phyloP scores from a whole-genome alignment of 2,329 filamentous ascomycete species.

The Fusarium domesticum region DNA sequence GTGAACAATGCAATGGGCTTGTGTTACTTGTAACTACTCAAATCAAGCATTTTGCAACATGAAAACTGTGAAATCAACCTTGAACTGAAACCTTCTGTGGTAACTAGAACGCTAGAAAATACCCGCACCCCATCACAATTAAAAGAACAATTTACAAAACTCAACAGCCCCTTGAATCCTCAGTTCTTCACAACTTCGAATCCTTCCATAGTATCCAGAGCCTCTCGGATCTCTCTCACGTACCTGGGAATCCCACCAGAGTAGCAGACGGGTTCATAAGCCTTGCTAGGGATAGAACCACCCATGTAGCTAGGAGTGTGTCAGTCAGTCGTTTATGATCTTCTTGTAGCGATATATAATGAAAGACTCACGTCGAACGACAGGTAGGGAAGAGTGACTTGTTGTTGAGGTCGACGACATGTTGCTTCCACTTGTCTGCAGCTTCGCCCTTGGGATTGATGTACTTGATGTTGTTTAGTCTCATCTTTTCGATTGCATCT shows the following conservation, averaged over 20 bases:
- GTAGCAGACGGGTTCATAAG: conserved; percentile 50
- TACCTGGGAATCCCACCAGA: conserved; percentile 41
- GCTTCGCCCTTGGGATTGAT: conserved; percentile 49
- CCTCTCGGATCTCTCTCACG: conserved; percentile 18
- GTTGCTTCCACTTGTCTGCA: conserved; percentile 47
- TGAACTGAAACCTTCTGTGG: too few relatives aligned
- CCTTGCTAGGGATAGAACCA: conserved; percentile 52
- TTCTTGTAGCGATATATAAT: background rate
- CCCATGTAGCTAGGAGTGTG: conserved; percentile 49
- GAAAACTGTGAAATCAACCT: too few relatives aligned
- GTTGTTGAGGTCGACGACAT: conserved; percentile 46
- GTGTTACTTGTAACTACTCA: too few relatives aligned
- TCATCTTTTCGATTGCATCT: conserved; percentile 48
- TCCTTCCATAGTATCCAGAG: conserved; percentile 18
- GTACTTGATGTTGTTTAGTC: conserved; percentile 44
- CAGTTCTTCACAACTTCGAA: conserved; percentile 21
- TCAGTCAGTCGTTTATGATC: background rate
- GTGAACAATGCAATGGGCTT: too few relatives aligned
- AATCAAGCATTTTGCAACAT: too few relatives aligned
- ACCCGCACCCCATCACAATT: too few relatives aligned
- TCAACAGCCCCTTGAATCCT: too few relatives aligned
- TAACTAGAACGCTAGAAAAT: too few relatives aligned
- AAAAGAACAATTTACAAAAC: too few relatives aligned
- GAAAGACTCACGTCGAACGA: conserved; percentile 36
- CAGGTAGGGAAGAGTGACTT: conserved; percentile 47